Percentiles rank a stretch among this genome's conserved stretches.
These are phyloP conservation scores for Spathaspora jeffriesii DNA, from an alignment of 1,139 yeast species.

Conservation along the genomic window DNA sequence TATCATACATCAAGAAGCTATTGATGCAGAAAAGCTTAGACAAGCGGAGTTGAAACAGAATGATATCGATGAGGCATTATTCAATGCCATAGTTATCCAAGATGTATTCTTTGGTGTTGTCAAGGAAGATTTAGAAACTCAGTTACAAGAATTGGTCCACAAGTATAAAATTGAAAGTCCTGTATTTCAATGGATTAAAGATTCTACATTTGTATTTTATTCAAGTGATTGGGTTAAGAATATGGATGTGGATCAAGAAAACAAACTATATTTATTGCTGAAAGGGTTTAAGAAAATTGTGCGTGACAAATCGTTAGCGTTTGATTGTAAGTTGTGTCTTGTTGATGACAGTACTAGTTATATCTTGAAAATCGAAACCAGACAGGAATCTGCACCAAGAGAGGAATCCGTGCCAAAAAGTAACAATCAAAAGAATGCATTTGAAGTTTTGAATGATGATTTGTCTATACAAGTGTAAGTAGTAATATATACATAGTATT, in stretches of 20 bases:
- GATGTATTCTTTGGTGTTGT: constrained; percentile 58
- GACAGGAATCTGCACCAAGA: constrained; percentile 3
- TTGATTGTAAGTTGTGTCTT: constrained; percentile 47
- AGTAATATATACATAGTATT: neutral
- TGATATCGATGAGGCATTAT: constrained; percentile 24
- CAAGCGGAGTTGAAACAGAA: constrained; percentile 20
- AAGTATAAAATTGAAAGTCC: constrained; percentile 18
- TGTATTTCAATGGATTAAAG: constrained; percentile 38
- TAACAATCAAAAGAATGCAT: constrained; percentile 17
- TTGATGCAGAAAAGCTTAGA: constrained; percentile 25
- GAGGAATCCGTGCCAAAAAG: constrained; percentile 8
- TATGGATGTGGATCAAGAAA: constrained; percentile 30
- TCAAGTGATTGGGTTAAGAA: constrained; percentile 24
- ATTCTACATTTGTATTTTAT: constrained; percentile 44
- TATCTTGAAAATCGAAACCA: constrained; percentile 31
- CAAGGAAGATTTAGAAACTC: constrained; percentile 30
- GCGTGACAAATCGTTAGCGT: constrained; percentile 44
- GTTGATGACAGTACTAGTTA: constrained; percentile 27
- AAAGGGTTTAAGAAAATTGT: constrained; percentile 30
- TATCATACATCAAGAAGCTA: constrained; percentile 28
- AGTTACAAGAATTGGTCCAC: constrained; percentile 25
- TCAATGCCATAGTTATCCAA: constrained; percentile 55
- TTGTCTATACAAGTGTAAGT: constrained; percentile 4
- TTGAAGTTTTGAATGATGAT: constrained; percentile 15
- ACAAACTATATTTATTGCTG: constrained; percentile 31